Conservation (phyloP, 2,329 filamentous ascomycete genomes). For the Cryphonectria carpinicola region DNA sequence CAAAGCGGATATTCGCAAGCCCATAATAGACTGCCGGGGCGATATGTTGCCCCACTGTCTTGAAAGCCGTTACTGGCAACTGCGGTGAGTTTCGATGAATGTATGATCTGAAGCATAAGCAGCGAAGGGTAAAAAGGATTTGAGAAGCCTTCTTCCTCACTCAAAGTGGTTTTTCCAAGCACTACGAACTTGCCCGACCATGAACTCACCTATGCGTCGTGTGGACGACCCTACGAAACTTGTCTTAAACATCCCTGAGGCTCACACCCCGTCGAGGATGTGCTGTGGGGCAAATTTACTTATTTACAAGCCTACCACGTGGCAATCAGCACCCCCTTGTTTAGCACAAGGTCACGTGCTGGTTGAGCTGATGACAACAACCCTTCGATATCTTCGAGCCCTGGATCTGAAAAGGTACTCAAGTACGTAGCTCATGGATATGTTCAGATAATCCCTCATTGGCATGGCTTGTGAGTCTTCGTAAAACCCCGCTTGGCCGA, state of each 20-base stretch:
- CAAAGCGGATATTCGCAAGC: not conserved
- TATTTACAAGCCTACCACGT: not conserved
- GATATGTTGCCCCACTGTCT: not conserved
- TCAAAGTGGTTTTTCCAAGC: not conserved
- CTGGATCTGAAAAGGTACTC: not conserved
- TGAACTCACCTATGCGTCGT: not conserved
- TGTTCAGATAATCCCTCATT: not conserved
- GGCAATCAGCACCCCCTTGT: not conserved
- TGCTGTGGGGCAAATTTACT: not conserved
- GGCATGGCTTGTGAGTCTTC: not conserved
- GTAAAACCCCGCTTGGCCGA: not conserved
- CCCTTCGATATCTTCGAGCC: not conserved
- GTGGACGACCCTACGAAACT: not conserved
- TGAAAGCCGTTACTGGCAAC: too few relatives aligned
- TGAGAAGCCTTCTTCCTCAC: not conserved
- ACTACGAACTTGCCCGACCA: not conserved
- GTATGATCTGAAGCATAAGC: too few relatives aligned
- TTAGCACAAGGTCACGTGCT: not conserved
- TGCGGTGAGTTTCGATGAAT: too few relatives aligned
- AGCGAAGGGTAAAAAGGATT: too few relatives aligned
- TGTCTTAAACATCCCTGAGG: not conserved
- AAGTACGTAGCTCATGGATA: too few relatives aligned
- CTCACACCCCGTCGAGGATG: not conserved
- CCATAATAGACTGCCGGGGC: not conserved
- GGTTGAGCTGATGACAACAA: not conserved